phyloP scores from a whole-genome alignment of 2,329 filamentous ascomycete genomes.

The Pseudogymnoascus sp. region DNA sequence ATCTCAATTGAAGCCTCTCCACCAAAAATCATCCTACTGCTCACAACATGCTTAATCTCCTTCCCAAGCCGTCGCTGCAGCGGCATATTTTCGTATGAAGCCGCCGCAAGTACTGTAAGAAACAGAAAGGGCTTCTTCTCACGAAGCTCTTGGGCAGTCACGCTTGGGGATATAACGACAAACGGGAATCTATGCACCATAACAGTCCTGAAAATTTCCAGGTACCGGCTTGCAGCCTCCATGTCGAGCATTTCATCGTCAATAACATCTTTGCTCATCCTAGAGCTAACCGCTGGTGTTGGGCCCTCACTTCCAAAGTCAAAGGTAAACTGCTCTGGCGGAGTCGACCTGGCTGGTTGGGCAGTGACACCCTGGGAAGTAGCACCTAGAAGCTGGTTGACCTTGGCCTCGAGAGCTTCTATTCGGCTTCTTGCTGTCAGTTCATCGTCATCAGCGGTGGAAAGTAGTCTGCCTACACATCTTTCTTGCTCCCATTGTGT shows the following conservation, averaged over 20 bases:
- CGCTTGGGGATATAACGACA: constrained; percentile 25
- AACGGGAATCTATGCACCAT: constrained; percentile 35
- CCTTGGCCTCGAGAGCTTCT: constrained; percentile 29
- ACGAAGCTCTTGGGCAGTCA: constrained; percentile 25
- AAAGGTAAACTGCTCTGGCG: background rate
- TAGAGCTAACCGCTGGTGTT: background rate
- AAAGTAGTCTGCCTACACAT: constrained; percentile 21
- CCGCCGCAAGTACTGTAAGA: constrained; percentile 5
- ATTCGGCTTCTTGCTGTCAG: constrained; percentile 24
- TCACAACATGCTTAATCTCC: constrained; percentile 28
- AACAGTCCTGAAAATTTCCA: constrained; percentile 21
- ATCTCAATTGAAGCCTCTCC: constrained; percentile 9
- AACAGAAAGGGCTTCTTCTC: constrained; percentile 2
- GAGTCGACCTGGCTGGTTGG: constrained; percentile 22
- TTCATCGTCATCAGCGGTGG: background rate
- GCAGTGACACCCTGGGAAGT: constrained; percentile 18
- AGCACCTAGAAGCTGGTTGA: constrained; percentile 13
- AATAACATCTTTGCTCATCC: background rate
- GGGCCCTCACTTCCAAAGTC: background rate
- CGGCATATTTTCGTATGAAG: constrained; percentile 28
- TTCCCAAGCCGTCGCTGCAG: constrained; percentile 29
- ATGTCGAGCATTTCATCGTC: background rate
- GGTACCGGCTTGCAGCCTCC: background rate
- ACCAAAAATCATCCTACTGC: constrained; percentile 18
- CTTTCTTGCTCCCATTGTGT: constrained; percentile 31